Evolutionary conservation across 306 rosid genomes (phyloP).

Genomic region (Cucurbita moschata): DNA sequence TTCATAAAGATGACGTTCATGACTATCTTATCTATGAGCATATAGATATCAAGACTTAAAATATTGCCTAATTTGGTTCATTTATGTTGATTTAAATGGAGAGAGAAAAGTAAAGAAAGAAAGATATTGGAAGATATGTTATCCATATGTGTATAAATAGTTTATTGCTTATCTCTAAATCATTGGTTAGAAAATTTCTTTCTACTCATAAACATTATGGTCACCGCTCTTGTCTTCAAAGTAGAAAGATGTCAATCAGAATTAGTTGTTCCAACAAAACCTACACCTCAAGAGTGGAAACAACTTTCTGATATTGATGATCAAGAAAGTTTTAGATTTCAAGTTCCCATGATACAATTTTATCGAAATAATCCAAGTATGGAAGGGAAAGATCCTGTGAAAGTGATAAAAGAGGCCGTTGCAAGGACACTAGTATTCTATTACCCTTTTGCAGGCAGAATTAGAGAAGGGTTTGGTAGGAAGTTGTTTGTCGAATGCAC

Average conservation of each 20-base stretch:
- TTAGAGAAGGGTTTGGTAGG: neutral
- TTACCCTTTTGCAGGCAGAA: neutral
- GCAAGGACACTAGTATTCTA: neutral
- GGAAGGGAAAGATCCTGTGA: neutral
- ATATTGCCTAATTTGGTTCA: neutral
- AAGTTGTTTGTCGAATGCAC: constrained; percentile 17
- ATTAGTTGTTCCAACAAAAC: constrained; percentile 9
- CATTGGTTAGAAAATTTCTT: neutral
- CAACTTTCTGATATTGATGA: neutral
- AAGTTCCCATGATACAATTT: neutral
- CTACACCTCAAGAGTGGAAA: neutral
- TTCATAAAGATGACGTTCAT: too few species aligned
- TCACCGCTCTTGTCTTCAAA: too few species aligned
- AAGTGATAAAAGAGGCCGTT: neutral
- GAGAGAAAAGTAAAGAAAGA: neutral
- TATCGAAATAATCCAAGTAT: neutral
- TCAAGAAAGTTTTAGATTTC: neutral
- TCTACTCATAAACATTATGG: too few species aligned
- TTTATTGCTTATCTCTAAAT: too few species aligned
- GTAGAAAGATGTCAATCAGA: neutral
- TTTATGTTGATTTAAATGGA: neutral
- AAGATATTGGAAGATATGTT: too few species aligned
- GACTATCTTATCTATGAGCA: too few species aligned
- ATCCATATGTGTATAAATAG: neutral
- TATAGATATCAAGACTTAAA: too few species aligned